Percentiles rank a stretch among this genome's conserved stretches.
Evolutionary conservation across 768 basidiomycete species (phyloP).

Genomic region (Termitomyces titanicus): DNA sequence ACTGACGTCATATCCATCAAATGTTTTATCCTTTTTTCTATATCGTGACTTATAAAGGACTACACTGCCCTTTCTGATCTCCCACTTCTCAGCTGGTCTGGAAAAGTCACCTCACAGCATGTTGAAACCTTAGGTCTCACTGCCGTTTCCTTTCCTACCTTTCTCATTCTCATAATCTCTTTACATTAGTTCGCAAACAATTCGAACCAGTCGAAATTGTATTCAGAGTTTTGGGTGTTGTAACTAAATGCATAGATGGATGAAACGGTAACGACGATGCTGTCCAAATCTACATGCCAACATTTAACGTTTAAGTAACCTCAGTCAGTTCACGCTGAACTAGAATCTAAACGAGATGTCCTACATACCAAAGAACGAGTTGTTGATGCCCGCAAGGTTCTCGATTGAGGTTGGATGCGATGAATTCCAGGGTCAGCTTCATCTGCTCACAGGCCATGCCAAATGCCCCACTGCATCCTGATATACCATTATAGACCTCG

Average conservation of each 20-base stretch:
- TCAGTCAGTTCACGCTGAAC: background rate
- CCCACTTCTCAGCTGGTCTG: conserved; percentile 15
- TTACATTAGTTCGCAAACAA: background rate
- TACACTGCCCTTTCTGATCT: background rate
- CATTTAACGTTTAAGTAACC: too few relatives aligned
- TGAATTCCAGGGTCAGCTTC: conserved; percentile 38
- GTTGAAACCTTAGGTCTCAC: conserved; percentile 8
- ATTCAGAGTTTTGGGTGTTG: background rate
- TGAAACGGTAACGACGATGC: too few relatives aligned
- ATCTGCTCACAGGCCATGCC: conserved; percentile 43
- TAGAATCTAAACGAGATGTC: background rate
- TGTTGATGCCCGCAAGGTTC: too few relatives aligned
- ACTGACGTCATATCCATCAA: too few relatives aligned
- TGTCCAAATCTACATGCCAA: conserved; percentile 29
- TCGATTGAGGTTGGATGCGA: too few relatives aligned
- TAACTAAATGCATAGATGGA: conserved; percentile 27
- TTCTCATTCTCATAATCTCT: background rate
- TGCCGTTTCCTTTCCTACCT: background rate
- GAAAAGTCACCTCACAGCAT: conserved; percentile 13
- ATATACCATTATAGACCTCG: too few relatives aligned
- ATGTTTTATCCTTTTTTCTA: background rate
- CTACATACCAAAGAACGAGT: too few relatives aligned
- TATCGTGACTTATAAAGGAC: background rate
- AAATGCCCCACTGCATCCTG: conserved; percentile 39
- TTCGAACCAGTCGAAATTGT: background rate